Evolutionary conservation across 1,139 yeast species (phyloP).

Genomic region (Pichia sorboxylosa): DNA sequence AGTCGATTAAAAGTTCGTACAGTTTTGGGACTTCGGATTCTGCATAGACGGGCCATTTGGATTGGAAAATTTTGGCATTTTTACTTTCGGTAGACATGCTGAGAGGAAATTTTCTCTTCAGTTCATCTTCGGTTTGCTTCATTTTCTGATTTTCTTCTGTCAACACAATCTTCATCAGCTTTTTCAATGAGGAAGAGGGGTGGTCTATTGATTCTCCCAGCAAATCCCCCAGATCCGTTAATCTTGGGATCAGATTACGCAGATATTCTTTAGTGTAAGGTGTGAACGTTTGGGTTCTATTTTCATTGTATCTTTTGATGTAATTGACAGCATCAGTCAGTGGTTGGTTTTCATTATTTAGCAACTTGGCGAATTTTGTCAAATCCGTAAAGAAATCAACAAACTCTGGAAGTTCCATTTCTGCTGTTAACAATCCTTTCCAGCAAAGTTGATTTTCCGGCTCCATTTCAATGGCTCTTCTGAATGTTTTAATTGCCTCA

Average conservation of each 20-base stretch:
- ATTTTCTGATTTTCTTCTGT: conserved; percentile 32
- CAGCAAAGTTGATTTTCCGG: conserved; percentile 55
- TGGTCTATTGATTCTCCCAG: conserved; percentile 42
- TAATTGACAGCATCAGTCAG: conserved; percentile 37
- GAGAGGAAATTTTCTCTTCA: conserved; percentile 32
- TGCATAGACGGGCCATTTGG: conserved; percentile 40
- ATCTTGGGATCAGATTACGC: conserved; percentile 49
- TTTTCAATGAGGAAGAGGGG: conserved; percentile 37
- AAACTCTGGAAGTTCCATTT: conserved; percentile 29
- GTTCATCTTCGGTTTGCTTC: conserved; percentile 24
- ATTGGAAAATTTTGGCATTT: conserved; percentile 24
- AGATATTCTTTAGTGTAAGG: conserved; percentile 34
- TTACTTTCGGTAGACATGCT: conserved; percentile 26
- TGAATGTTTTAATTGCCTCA: conserved; percentile 29
- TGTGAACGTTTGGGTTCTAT: conserved; percentile 3
- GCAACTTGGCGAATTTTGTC: conserved; percentile 28
- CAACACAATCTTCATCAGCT: conserved; percentile 37
- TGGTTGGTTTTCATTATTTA: conserved; percentile 28
- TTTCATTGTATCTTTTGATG: conserved; percentile 28
- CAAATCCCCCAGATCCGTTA: conserved; percentile 40
- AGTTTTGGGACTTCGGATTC: conserved; percentile 41
- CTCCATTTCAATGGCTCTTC: conserved; percentile 43
- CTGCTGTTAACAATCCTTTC: conserved; percentile 58
- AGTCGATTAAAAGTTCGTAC: conserved; percentile 46
- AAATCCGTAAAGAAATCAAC: conserved; percentile 37